Base-by-base conservation (phyloP, 1,284 basidiomycete genomes). In the Heterobasidion irregulare region DNA sequence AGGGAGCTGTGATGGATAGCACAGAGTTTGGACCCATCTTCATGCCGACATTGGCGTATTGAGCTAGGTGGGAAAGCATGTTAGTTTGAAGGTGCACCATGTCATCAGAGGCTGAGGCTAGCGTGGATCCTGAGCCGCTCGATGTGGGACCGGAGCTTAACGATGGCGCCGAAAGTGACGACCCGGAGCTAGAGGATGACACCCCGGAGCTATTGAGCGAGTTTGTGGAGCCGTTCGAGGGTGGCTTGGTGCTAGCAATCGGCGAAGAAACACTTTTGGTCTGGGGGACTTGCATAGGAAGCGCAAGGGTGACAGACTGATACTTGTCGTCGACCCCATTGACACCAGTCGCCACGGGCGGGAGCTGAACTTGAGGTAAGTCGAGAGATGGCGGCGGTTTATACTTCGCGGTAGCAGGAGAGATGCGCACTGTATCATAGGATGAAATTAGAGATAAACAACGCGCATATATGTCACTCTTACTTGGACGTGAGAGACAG, bases 351-450 rank as follows among this genome's bases (percentile, higher is more conserved):
- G 65, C 56, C 47, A 67, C 62, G 15, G 73, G 63, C 12, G 75
- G 72, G 55, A 75, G 75, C 50, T 75, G 79, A 36, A 78, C 69
- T 56, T 77, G 75, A 33, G 80, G 72, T 50, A 79, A 67, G 54
- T 82, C 80, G 53, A 76, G 63, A n/a, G 70, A 65, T 2, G 74
- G 72, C 8, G 79, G 76, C 2, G 80, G 76, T 68, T 89, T 92
- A 71, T 84, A 87, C 67, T 92, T 92, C 16, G 89, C 89, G 0
- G 90, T 92, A n/a, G 89, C 89, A 32, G 89, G 88, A 8, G 90
- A 92, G 59, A 92, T 90, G 56, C 90, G 86, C 89, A 92, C 89
- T 91, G 63, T 49, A 47, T 47, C 54, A 46, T 58, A 48, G 41
- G 58, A 45, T 60, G 59, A 55, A 61, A 59, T 32, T 60, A 68